Base-by-base conservation (phyloP, 2,329 filamentous ascomycete species). In the Septoria linicola region DNA sequence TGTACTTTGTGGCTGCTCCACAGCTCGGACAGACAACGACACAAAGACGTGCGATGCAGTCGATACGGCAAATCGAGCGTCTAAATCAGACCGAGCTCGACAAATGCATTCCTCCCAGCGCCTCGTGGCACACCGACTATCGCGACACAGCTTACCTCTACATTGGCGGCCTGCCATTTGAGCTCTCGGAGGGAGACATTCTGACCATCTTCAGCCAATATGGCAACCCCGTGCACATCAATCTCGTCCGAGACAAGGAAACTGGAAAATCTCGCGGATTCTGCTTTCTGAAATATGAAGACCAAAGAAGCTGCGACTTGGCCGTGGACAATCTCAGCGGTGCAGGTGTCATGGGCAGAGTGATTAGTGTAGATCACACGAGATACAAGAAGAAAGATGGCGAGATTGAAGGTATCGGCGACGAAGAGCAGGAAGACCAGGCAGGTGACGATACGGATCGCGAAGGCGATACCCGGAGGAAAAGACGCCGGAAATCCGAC, bases 131-230 rank as follows among this genome's bases (percentile, higher is more conserved):
- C 70, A 85, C 87, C 69, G 95, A 99, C 76, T 99, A 97, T 73
- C 88, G 89, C 73, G 93, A 95, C 74, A 97, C 93, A 1, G 95
- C 93, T 53, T 99, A 92, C 71, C 77, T 99, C 68, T 96, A 96
- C 77, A 91, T 99, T 62, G 95, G 95, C 66, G 92, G 92, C 21
- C 80, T 99, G 10, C 89, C 91, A 3, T 95, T 88, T 72, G 89
- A 95, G 65, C 80, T 99, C 34, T 90, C 89, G 41, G 93, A 99
- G 75, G 95, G 95, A 71, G 93, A 99, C 72, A 80, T 99, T 57
- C 83, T 97, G 60, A 91, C 91, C 8, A 95, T 99, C 54, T 99
- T 97, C 76, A 96, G 90, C 5, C 93, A 99, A 70, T 99, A 86
- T 67, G 93, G 93, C 63, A 92, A 97, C 68, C 95, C 95, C 2